Base-by-base conservation (phyloP, 352 stramenopile genomes). In the Phytophthora boehmeriae region DNA sequence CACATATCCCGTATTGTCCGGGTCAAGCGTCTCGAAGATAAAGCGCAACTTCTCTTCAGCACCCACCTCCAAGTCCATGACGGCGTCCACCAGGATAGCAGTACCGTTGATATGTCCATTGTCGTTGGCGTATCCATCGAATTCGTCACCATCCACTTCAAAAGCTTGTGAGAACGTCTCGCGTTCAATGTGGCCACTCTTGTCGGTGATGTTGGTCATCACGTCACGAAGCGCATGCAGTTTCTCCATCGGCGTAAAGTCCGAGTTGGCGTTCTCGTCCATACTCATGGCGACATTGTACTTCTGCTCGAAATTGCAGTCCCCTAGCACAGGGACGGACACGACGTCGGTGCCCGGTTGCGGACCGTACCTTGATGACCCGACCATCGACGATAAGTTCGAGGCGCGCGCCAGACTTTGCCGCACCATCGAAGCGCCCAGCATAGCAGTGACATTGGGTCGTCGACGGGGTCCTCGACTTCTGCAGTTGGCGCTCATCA, bases 1-100 rank as follows among this genome's bases (percentile, higher is more conserved):
- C 44, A 95, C 76, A 46, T 63, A 77, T 14, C 80, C 80, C 6
- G 63, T 59, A 34, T 75, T 71, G 46, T 86, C 69, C 0, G 69
- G 65, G 55, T 95, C 86, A 5, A 95, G 69, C 30, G 83, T 92
- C 43, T 95, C 83, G 41, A 95, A 95, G 55, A 95, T 95, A 58
- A 93, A 93, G 23, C 68, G 78, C 35, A 95, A 71, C 48, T 93
- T 95, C 38, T 91, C 82, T 42, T 95, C 80, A 2, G 63, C 79
- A 39, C 66, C 78, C 2, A 95, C 80, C 43, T 93, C 71, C 11
- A 95, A 66, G 17, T 92, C 80, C 71, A 95, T 73, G 13, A 90
- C 83, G n/a, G 82, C 83, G 54, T 93, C 83, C 22, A 95, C 89
- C 17, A 95, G 62, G 43, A 92, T 86, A 35, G 86, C 83, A 41